Conservation (phyloP, 1,284 basidiomycete species). For the Irpex rosettiformis region DNA sequence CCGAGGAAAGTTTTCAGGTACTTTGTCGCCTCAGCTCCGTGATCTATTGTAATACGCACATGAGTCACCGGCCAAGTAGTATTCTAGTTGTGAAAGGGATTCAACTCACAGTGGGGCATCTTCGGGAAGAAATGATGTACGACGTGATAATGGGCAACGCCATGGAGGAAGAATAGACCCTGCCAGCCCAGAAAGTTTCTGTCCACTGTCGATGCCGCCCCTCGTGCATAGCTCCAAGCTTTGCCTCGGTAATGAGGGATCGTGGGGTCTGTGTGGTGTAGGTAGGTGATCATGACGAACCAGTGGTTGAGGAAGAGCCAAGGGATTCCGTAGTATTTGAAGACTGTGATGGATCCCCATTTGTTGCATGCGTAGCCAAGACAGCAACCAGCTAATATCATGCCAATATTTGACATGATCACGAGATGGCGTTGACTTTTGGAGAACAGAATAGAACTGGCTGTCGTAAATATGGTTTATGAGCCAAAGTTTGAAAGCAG, state of each 20-base stretch:
- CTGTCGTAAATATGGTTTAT: conserved; percentile 25
- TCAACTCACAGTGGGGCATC: conserved; percentile 25
- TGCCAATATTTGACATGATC: conserved; percentile 50
- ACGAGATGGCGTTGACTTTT: conserved; percentile 47
- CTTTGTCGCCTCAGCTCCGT: conserved; percentile 48
- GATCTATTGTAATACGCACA: conserved; percentile 25
- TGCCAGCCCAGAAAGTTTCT: conserved; percentile 47
- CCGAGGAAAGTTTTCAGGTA: conserved; percentile 51
- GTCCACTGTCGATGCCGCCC: conserved; percentile 60
- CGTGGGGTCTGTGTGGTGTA: conserved; percentile 52
- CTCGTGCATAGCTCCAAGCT: conserved; percentile 49
- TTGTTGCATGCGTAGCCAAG: conserved; percentile 29
- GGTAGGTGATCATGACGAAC: conserved; percentile 45
- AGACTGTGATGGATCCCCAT: conserved; percentile 35
- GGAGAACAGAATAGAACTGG: conserved; percentile 53
- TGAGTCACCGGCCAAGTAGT: not conserved
- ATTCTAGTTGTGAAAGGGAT: not conserved
- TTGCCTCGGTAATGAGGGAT: conserved; percentile 35
- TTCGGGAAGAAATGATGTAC: conserved; percentile 29
- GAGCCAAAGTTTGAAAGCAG: not conserved
- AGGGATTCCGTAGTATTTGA: conserved; percentile 54
- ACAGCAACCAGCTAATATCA: conserved; percentile 40
- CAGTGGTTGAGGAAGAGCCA: conserved; percentile 52
- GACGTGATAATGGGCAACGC: conserved; percentile 38
- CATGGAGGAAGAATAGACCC: conserved; percentile 35